phyloP scores from a whole-genome alignment of 306 rosid species.

The Trifolium dubium region DNA sequence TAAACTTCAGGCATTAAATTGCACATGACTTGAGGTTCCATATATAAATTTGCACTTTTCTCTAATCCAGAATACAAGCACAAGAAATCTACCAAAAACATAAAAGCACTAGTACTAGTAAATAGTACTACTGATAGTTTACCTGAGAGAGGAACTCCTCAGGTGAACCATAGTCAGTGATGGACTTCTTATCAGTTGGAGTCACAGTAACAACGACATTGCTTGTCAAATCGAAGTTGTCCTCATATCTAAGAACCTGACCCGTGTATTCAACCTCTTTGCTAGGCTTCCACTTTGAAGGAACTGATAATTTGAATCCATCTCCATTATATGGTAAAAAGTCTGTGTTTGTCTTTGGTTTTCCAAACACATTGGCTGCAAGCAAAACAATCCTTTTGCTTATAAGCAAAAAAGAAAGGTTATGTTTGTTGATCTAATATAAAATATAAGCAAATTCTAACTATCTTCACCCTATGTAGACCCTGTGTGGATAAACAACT shows the following conservation, averaged over 20 bases:
- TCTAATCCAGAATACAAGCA: neutral
- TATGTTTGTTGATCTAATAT: neutral
- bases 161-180: conserved; percentile 85
- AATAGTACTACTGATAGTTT: neutral
- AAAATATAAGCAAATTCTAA: neutral
- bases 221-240: conserved; percentile 79
- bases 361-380: conserved; percentile 96
- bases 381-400: conserved; percentile 31
- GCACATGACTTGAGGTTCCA: too few species aligned
- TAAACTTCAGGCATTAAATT: too few species aligned
- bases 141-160: conserved; percentile 79
- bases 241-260: conserved; percentile 89
- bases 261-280: conserved; percentile 84
- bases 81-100: neutral
- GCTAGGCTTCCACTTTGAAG: conserved; percentile 97
- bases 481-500: too few species aligned
- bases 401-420: neutral
- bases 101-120: neutral
- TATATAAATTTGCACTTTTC: too few species aligned
- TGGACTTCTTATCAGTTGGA: conserved; percentile 83
- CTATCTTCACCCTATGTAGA: neutral
- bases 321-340: conserved; percentile 73
- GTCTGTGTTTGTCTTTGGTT: conserved; percentile 89
- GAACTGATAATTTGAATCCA: conserved; percentile 84
- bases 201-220: conserved; percentile 66